A percentile compares a stretch with the other conserved stretches of the same genome.
These are phyloP conservation scores for Dendrocalamus sinicus DNA, from an alignment of 176 grass and related monocot genomes.

Conservation along the genomic window DNA sequence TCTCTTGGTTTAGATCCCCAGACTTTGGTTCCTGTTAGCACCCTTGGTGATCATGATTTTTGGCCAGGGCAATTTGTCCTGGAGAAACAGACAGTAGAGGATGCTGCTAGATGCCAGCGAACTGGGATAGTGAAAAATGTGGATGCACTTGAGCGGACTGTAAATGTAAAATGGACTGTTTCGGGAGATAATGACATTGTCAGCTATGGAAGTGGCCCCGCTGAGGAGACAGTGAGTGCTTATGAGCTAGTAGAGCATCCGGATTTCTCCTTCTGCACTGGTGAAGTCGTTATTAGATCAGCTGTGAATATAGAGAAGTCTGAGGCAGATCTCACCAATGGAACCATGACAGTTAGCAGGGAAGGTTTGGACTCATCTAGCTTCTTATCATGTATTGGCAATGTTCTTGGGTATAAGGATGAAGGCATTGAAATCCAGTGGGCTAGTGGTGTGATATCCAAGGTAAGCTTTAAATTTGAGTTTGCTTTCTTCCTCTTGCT, in stretches of 20 bases:
- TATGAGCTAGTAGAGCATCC: conserved; percentile 93
- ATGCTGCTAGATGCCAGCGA: conserved; percentile 41
- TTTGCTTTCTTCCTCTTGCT: neutral
- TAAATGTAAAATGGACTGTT: conserved; percentile 80
- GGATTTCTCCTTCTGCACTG: conserved; percentile 79
- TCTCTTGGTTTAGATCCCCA: conserved; percentile 75
- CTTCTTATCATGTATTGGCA: conserved; percentile 87
- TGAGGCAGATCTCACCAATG: conserved; percentile 58
- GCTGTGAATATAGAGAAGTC: conserved; percentile 56
- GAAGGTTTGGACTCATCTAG: conserved; percentile 40
- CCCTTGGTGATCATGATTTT: conserved; percentile 94
- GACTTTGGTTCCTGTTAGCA: conserved; percentile 69
- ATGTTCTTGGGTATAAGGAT: conserved; percentile 79
- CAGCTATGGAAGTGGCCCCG: conserved; percentile 46
- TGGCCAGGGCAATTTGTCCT: conserved; percentile 88
- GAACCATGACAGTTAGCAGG: conserved; percentile 37
- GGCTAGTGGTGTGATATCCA: conserved; percentile 87
- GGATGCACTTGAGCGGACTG: conserved; percentile 75
- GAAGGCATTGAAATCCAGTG: conserved; percentile 81
- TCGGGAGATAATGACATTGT: conserved; percentile 48
- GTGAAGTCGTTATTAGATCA: conserved; percentile 77
- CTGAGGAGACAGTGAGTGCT: conserved; percentile 85
- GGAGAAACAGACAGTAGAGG: conserved; percentile 66
- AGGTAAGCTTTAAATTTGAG: conserved; percentile 58
- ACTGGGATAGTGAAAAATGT: conserved; percentile 80